phyloP scores from a whole-genome alignment of 2,329 filamentous ascomycete species.

The Ophiobolus disseminans region DNA sequence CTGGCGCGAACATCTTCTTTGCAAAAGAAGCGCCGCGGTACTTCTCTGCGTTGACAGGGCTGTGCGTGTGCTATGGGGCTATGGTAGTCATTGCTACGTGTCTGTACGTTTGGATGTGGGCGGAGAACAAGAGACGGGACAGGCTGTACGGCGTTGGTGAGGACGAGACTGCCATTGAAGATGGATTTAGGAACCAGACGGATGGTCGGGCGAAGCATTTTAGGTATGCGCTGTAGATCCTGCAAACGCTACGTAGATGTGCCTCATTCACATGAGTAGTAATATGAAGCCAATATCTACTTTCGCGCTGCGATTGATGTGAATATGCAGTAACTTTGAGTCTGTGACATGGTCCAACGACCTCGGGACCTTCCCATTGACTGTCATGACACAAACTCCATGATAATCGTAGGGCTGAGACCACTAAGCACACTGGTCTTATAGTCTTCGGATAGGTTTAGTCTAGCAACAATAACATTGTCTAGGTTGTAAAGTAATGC shows the following conservation, averaged over 20 bases:
- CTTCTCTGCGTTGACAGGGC: slow-evolving; percentile 53
- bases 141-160: slow-evolving; percentile 34
- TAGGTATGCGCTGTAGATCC: slow-evolving; percentile 46
- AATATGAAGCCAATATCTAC: too few relatives aligned
- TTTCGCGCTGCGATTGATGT: too few relatives aligned
- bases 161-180: slow-evolving; percentile 38
- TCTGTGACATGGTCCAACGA: too few relatives aligned
- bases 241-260: too few relatives aligned
- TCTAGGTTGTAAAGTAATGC: slow-evolving; percentile 72
- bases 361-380: too few relatives aligned
- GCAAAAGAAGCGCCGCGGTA: slow-evolving; percentile 54
- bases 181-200: slow-evolving; percentile 47
- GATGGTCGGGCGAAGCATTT: slow-evolving; percentile 44
- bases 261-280: too few relatives aligned
- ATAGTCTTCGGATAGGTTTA: slow-evolving; percentile 86
- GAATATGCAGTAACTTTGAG: too few relatives aligned
- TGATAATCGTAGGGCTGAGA: slow-evolving; percentile 78
- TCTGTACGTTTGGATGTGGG: slow-evolving; percentile 40
- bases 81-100: slow-evolving; percentile 47
- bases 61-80: slow-evolving; percentile 54
- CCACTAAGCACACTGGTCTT: slow-evolving; percentile 87
- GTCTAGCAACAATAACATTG: slow-evolving; percentile 73
- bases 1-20: slow-evolving; percentile 58
- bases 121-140: slow-evolving; percentile 43
- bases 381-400: too few relatives aligned